A percentile compares a stretch with the other conserved stretches of the same genome.
Evolutionary conservation across 257 asterid species (phyloP).

Genomic region (Jacaranda copaia): DNA sequence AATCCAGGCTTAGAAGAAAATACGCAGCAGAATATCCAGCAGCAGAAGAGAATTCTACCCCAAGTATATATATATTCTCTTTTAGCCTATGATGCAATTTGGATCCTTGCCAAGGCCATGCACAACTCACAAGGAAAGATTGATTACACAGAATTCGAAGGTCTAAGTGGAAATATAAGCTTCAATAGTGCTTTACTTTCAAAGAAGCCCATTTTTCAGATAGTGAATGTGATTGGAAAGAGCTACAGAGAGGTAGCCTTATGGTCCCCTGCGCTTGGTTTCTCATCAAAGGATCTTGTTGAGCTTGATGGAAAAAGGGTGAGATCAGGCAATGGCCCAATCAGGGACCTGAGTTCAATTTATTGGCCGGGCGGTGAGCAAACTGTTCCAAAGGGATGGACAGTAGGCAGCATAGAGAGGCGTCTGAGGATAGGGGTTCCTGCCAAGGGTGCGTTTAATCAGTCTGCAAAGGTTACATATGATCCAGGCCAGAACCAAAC

Average conservation of each 20-base stretch:
- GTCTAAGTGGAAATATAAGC: conserved; percentile 57
- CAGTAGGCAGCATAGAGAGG: conserved; percentile 45
- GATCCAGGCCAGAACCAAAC: conserved; percentile 45
- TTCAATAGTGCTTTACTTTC: conserved; percentile 53
- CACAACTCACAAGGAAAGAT: conserved; percentile 24
- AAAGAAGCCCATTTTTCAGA: conserved; percentile 45
- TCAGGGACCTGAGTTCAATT: conserved; percentile 39
- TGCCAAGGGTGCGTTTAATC: conserved; percentile 54
- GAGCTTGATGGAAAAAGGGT: conserved; percentile 13
- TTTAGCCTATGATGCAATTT: conserved; percentile 62
- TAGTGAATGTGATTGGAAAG: conserved; percentile 64
- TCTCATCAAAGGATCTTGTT: conserved; percentile 32
- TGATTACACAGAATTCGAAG: conserved; percentile 45
- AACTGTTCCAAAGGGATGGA: conserved; percentile 52
- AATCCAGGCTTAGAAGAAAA: conserved; percentile 45
- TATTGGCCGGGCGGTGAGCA: conserved; percentile 69
- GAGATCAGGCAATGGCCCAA: too few relatives aligned
- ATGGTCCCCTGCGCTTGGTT: conserved; percentile 62
- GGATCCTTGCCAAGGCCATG: conserved; percentile 44
- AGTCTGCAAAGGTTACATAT: conserved; percentile 55
- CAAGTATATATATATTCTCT: conserved; percentile 54
- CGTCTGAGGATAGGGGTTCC: conserved; percentile 69
- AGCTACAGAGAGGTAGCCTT: conserved; percentile 54
- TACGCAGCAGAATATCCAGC: conserved; percentile 47
- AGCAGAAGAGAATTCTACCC: conserved; percentile 52